A percentile compares a stretch with the other conserved stretches of the same genome.
phyloP scores from a whole-genome alignment of 495 filamentous ascomycete genomes.

The Eremomyces bilateralis region DNA sequence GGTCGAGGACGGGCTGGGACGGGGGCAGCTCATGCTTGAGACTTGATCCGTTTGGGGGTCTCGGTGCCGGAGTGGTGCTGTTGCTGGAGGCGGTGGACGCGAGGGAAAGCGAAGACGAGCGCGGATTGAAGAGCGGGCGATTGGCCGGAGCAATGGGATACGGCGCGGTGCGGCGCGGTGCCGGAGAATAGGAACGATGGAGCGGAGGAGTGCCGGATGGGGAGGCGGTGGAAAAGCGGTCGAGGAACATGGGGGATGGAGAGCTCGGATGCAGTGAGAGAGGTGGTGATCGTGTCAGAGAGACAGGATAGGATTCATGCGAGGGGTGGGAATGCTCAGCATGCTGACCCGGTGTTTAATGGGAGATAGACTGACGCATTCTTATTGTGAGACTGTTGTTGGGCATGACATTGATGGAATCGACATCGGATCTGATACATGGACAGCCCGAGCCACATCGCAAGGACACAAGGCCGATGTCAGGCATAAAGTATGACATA shows the following conservation, averaged over 20 bases:
- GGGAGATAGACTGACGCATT: too few species aligned
- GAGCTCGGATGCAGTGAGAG: neutral
- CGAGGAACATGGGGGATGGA: constrained; percentile 51
- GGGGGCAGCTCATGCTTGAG: constrained; percentile 33
- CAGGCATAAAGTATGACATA: too few species aligned
- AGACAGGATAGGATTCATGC: neutral
- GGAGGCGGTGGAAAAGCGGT: constrained; percentile 59
- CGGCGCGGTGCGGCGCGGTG: constrained; percentile 39
- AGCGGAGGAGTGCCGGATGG: constrained; percentile 36
- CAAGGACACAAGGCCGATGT: too few species aligned
- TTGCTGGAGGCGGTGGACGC: constrained; percentile 48
- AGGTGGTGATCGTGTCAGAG: neutral
- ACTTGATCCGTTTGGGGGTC: constrained; percentile 41
- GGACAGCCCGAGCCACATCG: too few species aligned
- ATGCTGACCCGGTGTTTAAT: too few species aligned
- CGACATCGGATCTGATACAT: too few species aligned
- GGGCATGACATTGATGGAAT: too few species aligned
- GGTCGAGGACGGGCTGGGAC: constrained; percentile 37
- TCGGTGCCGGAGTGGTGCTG: constrained; percentile 40
- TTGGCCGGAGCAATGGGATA: constrained; percentile 31
- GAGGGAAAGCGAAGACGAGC: constrained; percentile 46
- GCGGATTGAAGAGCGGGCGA: constrained; percentile 37
- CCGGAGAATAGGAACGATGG: constrained; percentile 43
- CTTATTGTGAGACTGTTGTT: too few species aligned
- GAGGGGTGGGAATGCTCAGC: neutral